Base-by-base conservation (phyloP, 2,329 filamentous ascomycete species). In the Tolypocladium album region DNA sequence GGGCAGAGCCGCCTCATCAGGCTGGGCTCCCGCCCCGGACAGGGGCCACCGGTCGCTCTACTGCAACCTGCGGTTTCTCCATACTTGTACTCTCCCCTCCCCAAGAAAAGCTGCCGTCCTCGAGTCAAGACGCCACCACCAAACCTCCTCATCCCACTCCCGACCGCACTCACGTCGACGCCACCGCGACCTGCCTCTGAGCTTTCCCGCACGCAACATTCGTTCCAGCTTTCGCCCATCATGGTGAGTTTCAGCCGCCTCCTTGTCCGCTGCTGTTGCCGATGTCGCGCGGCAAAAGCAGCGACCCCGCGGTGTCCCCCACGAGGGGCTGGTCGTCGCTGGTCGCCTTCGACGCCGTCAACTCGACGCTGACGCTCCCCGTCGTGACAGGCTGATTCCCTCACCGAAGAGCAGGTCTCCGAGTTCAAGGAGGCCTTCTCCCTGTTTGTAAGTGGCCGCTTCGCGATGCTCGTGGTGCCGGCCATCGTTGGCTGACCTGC, bases 391-490 rank as follows among this genome's bases (percentile, higher is more conserved):
- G 93, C 93, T 77, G 94, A 99, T 77, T 93, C 93, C 78, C 88
- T 99, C 74, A 97, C 94, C 71, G 94, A 99, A 85, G 94, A 99
- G 82, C 94, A 99, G 86, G 94, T 99, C 76, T 97, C 94, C 76
- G 94, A 99, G 83, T 99, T 97, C 85, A 99, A 97, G 89, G 94
- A 99, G 83, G 94, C 94, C 60, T 99, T 99, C 82, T 99, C 94
- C 76, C 90, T 99, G 68, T 99, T 99, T 79, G 94, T 99, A 88
- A 88, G 94, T 79, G 31, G 55, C 20, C 24, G 17, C 47, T 5
- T 36, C 31, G 45, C 45, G 52, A 24, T 58, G 40, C 13, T 47
- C 45, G 39, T 40, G 57, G 39, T 56, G 57, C 58, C 42, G 12
- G 34, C 13, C 11, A 20, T 13, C 55, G 20, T n/a, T 55, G 24